Conservation (phyloP, 768 basidiomycete genomes). For the Mycena haematopus region DNA sequence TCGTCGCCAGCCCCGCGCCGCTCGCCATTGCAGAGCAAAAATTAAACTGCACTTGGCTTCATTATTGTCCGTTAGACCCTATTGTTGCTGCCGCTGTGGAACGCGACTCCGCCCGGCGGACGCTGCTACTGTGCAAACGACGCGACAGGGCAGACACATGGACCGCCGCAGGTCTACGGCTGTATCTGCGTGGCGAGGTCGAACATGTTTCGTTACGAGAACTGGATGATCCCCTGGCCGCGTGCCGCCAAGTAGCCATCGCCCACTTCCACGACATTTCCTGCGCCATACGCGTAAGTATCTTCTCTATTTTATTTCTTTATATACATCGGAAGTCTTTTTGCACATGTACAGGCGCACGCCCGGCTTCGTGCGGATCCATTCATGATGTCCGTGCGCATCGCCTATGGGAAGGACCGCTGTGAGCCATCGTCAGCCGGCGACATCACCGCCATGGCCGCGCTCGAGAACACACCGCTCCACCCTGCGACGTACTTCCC, state of each 20-base stretch:
- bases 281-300: too few species aligned
- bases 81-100: background rate
- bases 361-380: constrained; percentile 6
- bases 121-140: background rate
- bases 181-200: background rate
- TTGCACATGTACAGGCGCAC: background rate
- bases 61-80: constrained; percentile 4
- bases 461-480: background rate
- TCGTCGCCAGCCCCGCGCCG: background rate
- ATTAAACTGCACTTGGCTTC: background rate
- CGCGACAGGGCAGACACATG: background rate
- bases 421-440: background rate
- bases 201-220: background rate
- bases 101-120: background rate
- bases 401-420: constrained; percentile 5
- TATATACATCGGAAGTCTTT: background rate
- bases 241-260: too few species aligned
- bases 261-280: too few species aligned
- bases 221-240: too few species aligned
- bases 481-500: background rate
- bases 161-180: background rate
- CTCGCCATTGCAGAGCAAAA: background rate
- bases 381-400: background rate
- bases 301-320: background rate
- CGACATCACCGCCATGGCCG: background rate